Evolutionary conservation across 768 basidiomycete species (phyloP), one percentile per base, ranked within the genome.

Genomic region (Stropharia rugosoannulata): DNA sequence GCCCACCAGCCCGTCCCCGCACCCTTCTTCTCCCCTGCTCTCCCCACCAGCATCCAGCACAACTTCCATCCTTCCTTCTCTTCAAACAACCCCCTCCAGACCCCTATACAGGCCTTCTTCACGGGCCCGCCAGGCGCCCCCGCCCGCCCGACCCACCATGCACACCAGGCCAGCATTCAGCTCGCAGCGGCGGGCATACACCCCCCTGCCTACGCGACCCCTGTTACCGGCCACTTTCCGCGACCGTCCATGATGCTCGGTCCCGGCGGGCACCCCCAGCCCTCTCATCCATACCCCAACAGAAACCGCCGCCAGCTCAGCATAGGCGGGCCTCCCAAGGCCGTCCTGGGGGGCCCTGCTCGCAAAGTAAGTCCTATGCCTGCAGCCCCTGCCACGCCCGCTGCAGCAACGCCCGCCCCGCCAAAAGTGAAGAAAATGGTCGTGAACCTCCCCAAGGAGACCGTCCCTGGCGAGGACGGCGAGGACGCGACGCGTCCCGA

Each of bases 291-390:
- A 2, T 86, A 83, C 61, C 79, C 80, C 6, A 81, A 80, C 27
- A 74, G 87, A 53, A 87, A 78, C 65, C 78, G 87, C 67, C 79
- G 89, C 41, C 82, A 89, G 54, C 80, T 87, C 42, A 90, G 86
- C 66, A 82, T 89, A 40, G 92, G 92, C 11, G 92, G 92, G 6
- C 92, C 92, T n/a, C 92, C 92, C 8, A 94, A 93, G 68, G 92
- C 92, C 0, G 80, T 84, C 0, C 73, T 94, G 2, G 92, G 92
- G 15, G 92, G 92, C 0, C 90, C 88, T 11, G 81, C 84, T 43
- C 81, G 88, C 43, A 93, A 89, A 71, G 77, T 85, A 49, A 89
- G 85, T 68, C 89, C 90, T 10, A 71, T 88, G 56, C 84, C 86
- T 4, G 61, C 63, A 13, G 70, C 70, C n/a, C 65, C 67, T 12